Evolutionary conservation across 2,329 filamentous ascomycete genomes (phyloP).

Genomic region (Pseudocercospora fuligena): DNA sequence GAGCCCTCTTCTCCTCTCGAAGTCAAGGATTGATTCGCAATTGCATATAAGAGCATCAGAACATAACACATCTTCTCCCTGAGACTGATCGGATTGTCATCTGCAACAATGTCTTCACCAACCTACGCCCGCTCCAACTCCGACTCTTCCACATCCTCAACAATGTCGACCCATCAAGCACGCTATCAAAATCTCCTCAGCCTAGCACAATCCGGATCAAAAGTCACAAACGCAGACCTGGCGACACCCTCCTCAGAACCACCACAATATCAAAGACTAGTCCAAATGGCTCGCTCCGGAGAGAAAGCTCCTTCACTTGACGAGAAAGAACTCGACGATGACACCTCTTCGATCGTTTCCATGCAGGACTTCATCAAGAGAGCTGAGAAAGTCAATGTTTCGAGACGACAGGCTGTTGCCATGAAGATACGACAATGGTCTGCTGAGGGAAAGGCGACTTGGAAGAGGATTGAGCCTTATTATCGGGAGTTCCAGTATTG

Average conservation of each 20-base stretch:
- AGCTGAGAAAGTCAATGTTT: background rate
- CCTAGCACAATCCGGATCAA: background rate
- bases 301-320: background rate
- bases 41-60: background rate
- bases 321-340: background rate
- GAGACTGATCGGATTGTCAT: background rate
- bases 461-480: conserved; percentile 19
- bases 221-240: background rate
- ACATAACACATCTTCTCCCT: background rate
- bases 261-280: background rate
- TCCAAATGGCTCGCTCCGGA: background rate
- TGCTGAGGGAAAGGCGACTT: conserved; percentile 14
- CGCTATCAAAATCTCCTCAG: background rate
- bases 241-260: background rate
- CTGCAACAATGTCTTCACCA: background rate
- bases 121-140: background rate
- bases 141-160: background rate
- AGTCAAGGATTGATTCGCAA: background rate
- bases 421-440: conserved; percentile 18
- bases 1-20: background rate
- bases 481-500: conserved; percentile 21
- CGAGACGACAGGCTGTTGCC: conserved; percentile 15
- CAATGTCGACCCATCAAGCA: background rate
- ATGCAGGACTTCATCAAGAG: background rate
- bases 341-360: background rate